Evolutionary conservation across 306 rosid species (phyloP), one percentile per base, ranked within the genome.

Genomic region (Prunus campanulata): DNA sequence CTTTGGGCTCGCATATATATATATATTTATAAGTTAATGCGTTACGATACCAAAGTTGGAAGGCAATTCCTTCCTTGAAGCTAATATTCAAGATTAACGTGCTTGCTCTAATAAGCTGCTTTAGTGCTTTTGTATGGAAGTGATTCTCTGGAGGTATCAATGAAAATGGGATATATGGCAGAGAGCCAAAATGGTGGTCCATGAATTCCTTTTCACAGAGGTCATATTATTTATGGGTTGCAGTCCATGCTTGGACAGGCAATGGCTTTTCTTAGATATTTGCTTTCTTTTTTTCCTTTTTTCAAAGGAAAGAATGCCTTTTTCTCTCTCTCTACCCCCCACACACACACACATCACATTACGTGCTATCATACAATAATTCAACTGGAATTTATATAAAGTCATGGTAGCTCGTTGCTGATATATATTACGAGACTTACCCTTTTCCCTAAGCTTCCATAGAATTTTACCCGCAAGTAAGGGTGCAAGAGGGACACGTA

Each of bases 101-200:
- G 29, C 62, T 62, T 27, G 16, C 20, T 30, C 20, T 62, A 27
- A 15, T 6, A 60, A 60, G 35, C 54, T 49, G 62, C 70, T 65
- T 19, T 74, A 10, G 27, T 49, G 77, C 86, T 86, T 79, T 89
- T 87, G 70, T 68, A 71, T 75, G 75, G 77, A 56, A 83, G 72
- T 65, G 85, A 86, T 90, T 85, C 89, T 66, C 63, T 70, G 52
- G 77, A 82, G 76, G 87, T 77, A 71, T 55, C 24, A 30, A 71
- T 29, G 83, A 70, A 84, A 84, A 85, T 87, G 78, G 77, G 72
- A 39, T 39, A 39, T 78, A 77, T 83, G 79, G 86, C 86, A 81
- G 20, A 42, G 78, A 74, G 80, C 81, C 81, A 83, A 86, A 82
- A 85, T 83, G 83, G 98, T 88, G 98, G 98, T 90, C 98, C 98